Evolutionary conservation across 345 rosid genomes (phyloP), one percentile per base, ranked within the genome.

Genomic region (Salix suchowensis): DNA sequence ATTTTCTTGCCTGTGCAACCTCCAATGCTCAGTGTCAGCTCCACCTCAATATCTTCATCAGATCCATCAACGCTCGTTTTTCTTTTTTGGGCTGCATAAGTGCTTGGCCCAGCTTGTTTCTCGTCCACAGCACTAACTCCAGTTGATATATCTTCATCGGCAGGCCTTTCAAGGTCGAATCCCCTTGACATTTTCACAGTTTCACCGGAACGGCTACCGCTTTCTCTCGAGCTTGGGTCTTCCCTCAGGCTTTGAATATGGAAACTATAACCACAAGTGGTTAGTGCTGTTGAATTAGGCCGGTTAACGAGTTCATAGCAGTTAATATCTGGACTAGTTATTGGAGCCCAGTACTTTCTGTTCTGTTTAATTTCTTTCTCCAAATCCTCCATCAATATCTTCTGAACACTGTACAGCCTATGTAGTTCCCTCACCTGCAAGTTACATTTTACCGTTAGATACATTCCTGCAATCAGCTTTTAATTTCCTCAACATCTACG

Each of bases 391-490:
- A 89, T 94, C 76, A 94, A 81, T 85, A 78, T 81, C 82, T 77
- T 92, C 48, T 94, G 98, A 64, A 87, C 88, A 76, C 81, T 82
- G 76, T 92, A 89, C 40, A 94, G 83, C 80, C 94, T 75, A 76
- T 94, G 98, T 55, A 94, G 92, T 84, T 94, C 98, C 68, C 84
- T 72, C 28, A 94, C 96, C 98, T 94, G 91, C 82, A 84, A 81
- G 67, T 58, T 42, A 18, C 34, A 32, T 3, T 76, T 73, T 62
- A 28, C 68, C 2, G 68, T 24, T 6, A 36, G 52, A 64, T 34
- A 26, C 32, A 28, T 60, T 23, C 1, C 60, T 13, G 32, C 9
- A 32, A 42, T 23, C 50, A 28, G 50, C 15, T 28, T 26, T 36
- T 23, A 21, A 55, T 13, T 8, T n/a, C 26, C 26, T 55, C 2